Conservation (phyloP, 352 stramenopile genomes). For the Pseudoperonospora humuli region DNA sequence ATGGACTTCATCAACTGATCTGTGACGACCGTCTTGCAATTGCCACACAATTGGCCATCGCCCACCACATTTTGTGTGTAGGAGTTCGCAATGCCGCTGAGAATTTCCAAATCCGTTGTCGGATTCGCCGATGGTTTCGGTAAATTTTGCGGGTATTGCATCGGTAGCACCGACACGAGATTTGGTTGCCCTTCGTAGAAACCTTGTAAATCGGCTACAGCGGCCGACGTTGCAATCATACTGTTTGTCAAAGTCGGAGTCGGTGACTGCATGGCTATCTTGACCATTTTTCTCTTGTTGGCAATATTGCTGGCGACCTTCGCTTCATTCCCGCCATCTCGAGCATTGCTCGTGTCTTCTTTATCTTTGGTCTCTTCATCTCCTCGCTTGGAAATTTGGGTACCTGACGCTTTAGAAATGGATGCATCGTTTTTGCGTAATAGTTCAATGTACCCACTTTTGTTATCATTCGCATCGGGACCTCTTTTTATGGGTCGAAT, state of each 20-base stretch:
- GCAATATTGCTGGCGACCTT: slow-evolving; percentile 19
- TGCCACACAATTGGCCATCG: slow-evolving; percentile 51
- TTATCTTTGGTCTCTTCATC: slow-evolving; percentile 18
- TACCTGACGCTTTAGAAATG: slow-evolving; percentile 9
- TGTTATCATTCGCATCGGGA: slow-evolving; percentile 79
- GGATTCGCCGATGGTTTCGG: slow-evolving; percentile 23
- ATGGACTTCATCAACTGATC: slow-evolving; percentile 77
- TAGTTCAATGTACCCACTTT: slow-evolving; percentile 68
- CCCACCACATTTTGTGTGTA: slow-evolving; percentile 52
- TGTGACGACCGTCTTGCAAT: slow-evolving; percentile 52
- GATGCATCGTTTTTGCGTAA: slow-evolving; percentile 54
- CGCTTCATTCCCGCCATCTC: slow-evolving; percentile 6
- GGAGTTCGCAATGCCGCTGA: slow-evolving; percentile 77
- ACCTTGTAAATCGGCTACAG: slow-evolving; percentile 32
- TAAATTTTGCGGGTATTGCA: slow-evolving; percentile 48
- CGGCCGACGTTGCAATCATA: slow-evolving; percentile 1
- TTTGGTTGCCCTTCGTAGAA: slow-evolving; percentile 51
- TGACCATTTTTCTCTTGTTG: slow-evolving; percentile 51
- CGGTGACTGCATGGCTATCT: slow-evolving; percentile 20
- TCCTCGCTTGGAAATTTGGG: slow-evolving; percentile 17
- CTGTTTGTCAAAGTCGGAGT: slow-evolving; percentile 4
- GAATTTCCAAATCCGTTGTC: slow-evolving; percentile 66
- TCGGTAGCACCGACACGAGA: slow-evolving; percentile 46
- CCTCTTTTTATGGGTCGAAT: slow-evolving; percentile 78
- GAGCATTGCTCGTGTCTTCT: slow-evolving; percentile 9